Conservation (phyloP, 305 asterid species). For the Fraxinus paxiana region DNA sequence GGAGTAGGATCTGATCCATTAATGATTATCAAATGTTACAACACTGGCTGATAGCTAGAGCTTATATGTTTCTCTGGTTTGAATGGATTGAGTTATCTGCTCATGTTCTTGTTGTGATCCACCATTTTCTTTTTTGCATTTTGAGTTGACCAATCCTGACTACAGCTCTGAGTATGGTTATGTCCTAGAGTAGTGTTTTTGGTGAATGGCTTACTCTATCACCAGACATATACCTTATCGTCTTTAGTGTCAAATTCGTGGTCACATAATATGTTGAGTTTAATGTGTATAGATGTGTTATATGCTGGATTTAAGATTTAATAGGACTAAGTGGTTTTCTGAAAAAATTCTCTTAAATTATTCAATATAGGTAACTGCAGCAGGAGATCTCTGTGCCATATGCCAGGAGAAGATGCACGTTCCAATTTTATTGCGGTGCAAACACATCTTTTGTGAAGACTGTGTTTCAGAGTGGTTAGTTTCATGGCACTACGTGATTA, state of each 20-base stretch:
- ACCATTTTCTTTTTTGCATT: not conserved
- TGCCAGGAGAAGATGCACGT: slow-evolving; percentile 71
- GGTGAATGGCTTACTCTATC: not conserved
- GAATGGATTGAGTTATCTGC: not conserved
- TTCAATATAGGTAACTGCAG: slow-evolving; percentile 44
- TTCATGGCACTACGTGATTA: not conserved
- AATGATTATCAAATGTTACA: not conserved
- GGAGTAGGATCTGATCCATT: not conserved
- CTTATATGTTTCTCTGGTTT: not conserved
- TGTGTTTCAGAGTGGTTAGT: slow-evolving; percentile 71
- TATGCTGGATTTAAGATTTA: slow-evolving; percentile 6
- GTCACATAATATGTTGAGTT: not conserved
- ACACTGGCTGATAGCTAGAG: not conserved
- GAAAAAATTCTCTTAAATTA: slow-evolving; percentile 15
- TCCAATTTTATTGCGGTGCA: slow-evolving; percentile 55
- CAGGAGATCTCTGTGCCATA: slow-evolving; percentile 65
- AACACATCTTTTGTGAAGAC: slow-evolving; percentile 71
- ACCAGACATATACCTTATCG: not conserved
- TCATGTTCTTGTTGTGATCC: slow-evolving; percentile 2
- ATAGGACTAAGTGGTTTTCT: not conserved
- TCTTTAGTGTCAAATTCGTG: slow-evolving; percentile 3
- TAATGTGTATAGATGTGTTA: not conserved
- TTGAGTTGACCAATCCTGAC: not conserved
- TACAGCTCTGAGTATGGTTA: not conserved
- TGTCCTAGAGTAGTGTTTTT: not conserved